Percentiles rank a stretch among this genome's conserved stretches.
These are phyloP conservation scores for Pleurotus tuber-regium DNA, from an alignment of 768 basidiomycete genomes.

Conservation along the genomic window DNA sequence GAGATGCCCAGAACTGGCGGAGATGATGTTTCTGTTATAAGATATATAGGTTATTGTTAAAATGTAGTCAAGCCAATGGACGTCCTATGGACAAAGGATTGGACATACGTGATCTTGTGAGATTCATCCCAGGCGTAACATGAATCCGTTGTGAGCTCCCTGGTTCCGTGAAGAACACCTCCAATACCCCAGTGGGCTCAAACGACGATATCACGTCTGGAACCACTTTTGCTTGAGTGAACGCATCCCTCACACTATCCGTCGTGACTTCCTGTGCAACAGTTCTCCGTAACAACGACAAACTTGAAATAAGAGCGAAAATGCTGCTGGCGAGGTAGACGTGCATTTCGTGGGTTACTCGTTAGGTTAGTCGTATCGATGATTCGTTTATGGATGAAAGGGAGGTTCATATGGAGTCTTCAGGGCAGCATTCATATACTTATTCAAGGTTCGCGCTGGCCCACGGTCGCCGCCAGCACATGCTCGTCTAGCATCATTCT, in stretches of 20 bases:
- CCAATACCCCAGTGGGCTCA: slow-evolving; percentile 31
- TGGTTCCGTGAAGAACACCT: slow-evolving; percentile 29
- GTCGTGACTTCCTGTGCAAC: slow-evolving; percentile 3
- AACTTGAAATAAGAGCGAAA: neutral
- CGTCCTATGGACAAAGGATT: neutral
- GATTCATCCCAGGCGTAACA: slow-evolving; percentile 33
- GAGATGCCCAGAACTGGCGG: slow-evolving; percentile 29
- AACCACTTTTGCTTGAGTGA: slow-evolving; percentile 31
- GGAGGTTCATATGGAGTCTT: neutral
- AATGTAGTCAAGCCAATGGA: neutral
- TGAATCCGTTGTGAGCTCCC: slow-evolving; percentile 21
- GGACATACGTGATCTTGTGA: slow-evolving; percentile 35
- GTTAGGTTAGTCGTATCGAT: neutral
- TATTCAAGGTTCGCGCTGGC: neutral
- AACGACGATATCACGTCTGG: slow-evolving; percentile 37
- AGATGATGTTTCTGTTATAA: slow-evolving; percentile 28
- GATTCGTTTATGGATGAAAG: no score
- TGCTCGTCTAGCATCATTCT: neutral
- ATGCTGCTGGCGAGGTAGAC: neutral
- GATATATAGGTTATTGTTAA: neutral
- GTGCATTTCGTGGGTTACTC: neutral
- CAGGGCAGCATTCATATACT: neutral
- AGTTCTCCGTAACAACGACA: neutral
- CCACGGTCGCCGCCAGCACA: neutral
- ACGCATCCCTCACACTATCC: neutral